Percentiles rank a stretch among this genome's conserved stretches.
These are phyloP conservation scores for Mycena crocata DNA, from an alignment of 768 basidiomycete genomes.

Conservation along the genomic window DNA sequence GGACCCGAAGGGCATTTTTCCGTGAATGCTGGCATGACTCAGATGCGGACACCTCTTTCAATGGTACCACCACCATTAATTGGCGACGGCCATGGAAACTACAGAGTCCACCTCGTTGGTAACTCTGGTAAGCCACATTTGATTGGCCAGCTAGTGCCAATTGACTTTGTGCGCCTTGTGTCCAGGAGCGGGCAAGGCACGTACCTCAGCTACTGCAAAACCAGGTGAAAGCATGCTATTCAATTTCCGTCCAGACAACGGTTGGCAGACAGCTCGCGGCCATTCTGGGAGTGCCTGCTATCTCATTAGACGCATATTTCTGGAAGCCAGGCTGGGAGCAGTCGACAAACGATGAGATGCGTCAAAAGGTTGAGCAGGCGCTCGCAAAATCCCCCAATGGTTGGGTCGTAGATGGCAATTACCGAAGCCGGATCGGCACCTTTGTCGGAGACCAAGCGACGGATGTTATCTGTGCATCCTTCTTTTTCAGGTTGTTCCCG, in stretches of 20 bases:
- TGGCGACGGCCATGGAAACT: constrained; percentile 60
- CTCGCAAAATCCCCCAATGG: constrained; percentile 49
- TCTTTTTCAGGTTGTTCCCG: background rate
- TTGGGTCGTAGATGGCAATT: constrained; percentile 70
- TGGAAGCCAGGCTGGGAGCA: constrained; percentile 53
- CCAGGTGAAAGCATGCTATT: background rate
- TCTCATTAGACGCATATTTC: constrained; percentile 49
- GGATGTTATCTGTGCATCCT: constrained; percentile 64
- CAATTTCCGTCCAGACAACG: constrained; percentile 48
- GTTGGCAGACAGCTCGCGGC: constrained; percentile 49
- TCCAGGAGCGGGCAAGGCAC: constrained; percentile 55
- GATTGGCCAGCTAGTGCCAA: background rate
- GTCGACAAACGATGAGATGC: constrained; percentile 37
- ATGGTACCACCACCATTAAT: constrained; percentile 44
- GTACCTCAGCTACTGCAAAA: constrained; percentile 12
- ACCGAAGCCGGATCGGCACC: constrained; percentile 40
- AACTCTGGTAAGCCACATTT: constrained; percentile 58
- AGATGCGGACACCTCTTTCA: background rate
- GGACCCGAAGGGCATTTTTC: constrained; percentile 31
- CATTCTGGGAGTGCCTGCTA: constrained; percentile 48
- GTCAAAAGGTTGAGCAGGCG: constrained; percentile 39
- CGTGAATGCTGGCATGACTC: background rate
- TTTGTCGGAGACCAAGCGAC: constrained; percentile 55
- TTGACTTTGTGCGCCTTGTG: background rate
- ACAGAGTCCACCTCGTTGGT: constrained; percentile 61